Evolutionary conservation across 495 filamentous ascomycete genomes (phyloP).

Genomic region (Ramalina intermedia): DNA sequence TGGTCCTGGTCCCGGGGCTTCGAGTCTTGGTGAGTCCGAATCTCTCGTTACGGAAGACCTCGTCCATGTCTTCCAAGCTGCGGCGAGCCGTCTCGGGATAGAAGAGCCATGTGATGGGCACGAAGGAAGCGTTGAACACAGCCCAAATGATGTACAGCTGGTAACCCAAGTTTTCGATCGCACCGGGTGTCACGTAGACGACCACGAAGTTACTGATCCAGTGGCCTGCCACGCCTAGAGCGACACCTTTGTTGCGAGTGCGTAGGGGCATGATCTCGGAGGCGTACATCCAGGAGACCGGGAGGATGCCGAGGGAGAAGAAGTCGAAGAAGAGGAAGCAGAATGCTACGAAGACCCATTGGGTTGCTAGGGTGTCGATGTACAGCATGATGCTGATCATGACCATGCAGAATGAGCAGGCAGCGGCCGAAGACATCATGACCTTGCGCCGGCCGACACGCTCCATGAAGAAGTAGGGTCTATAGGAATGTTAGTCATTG

Average conservation of each 20-base stretch:
- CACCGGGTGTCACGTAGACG: slow-evolving; percentile 32
- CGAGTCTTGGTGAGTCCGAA: slow-evolving; percentile 11
- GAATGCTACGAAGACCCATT: slow-evolving; percentile 28
- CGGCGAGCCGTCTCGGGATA: slow-evolving; percentile 36
- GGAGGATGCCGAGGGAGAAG: slow-evolving; percentile 40
- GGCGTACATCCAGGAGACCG: slow-evolving; percentile 61
- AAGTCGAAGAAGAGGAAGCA: slow-evolving; percentile 48
- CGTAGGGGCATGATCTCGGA: slow-evolving; percentile 62
- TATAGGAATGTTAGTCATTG: not conserved
- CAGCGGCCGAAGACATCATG: slow-evolving; percentile 37
- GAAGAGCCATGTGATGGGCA: slow-evolving; percentile 47
- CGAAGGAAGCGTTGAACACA: slow-evolving; percentile 28
- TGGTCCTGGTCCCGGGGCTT: slow-evolving; percentile 6
- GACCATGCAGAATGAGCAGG: slow-evolving; percentile 34
- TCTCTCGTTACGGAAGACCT: slow-evolving; percentile 8
- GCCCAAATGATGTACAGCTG: slow-evolving; percentile 27
- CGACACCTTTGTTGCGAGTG: slow-evolving; percentile 48
- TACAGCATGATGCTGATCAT: slow-evolving; percentile 31
- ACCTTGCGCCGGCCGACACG: slow-evolving; percentile 36
- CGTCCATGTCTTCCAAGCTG: slow-evolving; percentile 21
- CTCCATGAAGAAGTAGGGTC: slow-evolving; percentile 37
- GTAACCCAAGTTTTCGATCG: slow-evolving; percentile 24
- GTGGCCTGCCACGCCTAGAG: slow-evolving; percentile 31
- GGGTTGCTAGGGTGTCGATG: slow-evolving; percentile 13
- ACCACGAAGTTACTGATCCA: slow-evolving; percentile 35